Evolutionary conservation across 495 filamentous ascomycete genomes (phyloP), one percentile per base, ranked within the genome.

Genomic region (Hypoxylon perforatum): DNA sequence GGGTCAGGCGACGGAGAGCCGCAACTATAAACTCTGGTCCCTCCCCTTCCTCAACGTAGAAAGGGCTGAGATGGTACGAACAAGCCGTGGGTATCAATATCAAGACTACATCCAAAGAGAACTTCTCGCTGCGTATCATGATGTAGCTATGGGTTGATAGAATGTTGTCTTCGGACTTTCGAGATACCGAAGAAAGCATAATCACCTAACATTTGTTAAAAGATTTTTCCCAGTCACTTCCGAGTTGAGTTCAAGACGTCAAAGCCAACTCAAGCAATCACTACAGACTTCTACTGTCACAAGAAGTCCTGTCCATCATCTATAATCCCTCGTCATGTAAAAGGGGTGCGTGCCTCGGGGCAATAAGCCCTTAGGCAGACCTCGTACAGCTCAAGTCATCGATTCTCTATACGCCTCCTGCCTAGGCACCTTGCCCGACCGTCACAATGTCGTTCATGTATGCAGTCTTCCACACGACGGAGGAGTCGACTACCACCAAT

Each of bases 261-360:
- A 51, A 57, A 49, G 44, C 18, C 61, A 63, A 57, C 61, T 28
- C 8, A 15, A 25, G n/a, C n/a, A n/a, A n/a, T n/a, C n/a, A n/a
- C n/a, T n/a, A n/a, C n/a, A n/a, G n/a, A n/a, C 38, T 30, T 23
- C 19, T 45, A 30, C 33, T 36, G 19, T 8, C 46, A 17, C 54
- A 48, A 57, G 52, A 48, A 57, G 52, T 44, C 38, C 38, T 14
- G 46, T 35, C 28, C 8, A 25, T 3, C 25, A 7, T 28, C 7
- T 28, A 3, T 7, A 28, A 28, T 3, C 25, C 7, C 3, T 7
- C 25, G 25, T 28, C 25, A 28, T 28, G 25, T 28, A 28, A 28
- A 28, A 28, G 7, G 25, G 25, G 7, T 7, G 25, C 7, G 3
- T 7, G 25, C 25, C 25, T 28, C 25, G 7, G 3, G 25, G 25